Evolutionary conservation across 768 basidiomycete species (phyloP).

Genomic region (Lentinula sp.): DNA sequence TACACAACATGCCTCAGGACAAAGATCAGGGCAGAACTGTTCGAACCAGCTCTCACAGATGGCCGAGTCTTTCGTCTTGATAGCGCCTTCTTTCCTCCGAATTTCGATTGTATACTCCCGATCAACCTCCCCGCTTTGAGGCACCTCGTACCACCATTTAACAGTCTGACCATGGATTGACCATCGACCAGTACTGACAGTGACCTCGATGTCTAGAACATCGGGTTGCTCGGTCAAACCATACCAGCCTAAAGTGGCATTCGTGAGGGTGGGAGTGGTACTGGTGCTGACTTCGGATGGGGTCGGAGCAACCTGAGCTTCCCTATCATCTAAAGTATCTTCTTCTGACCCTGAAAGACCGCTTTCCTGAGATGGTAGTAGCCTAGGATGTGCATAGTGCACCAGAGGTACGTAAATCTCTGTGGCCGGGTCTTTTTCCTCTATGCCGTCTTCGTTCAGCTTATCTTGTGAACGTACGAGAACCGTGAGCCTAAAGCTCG

Average conservation of each 20-base stretch:
- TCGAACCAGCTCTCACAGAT: conserved; percentile 11
- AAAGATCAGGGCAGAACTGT: conserved; percentile 13
- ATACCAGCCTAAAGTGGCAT: conserved; percentile 12
- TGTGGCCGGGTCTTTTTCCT: conserved; percentile 48
- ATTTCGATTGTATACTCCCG: conserved; percentile 33
- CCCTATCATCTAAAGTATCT: neutral
- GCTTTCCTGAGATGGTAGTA: conserved; percentile 15
- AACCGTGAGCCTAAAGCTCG: conserved; percentile 65
- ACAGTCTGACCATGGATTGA: conserved; percentile 41
- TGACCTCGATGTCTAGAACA: conserved; percentile 40
- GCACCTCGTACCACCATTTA: conserved; percentile 50
- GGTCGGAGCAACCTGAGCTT: neutral
- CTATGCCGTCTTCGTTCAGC: conserved; percentile 15
- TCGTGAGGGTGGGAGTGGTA: conserved; percentile 8
- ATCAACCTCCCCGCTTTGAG: conserved; percentile 21
- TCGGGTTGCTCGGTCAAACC: conserved; percentile 13
- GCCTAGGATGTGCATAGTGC: conserved; percentile 61
- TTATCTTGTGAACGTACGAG: conserved; percentile 56
- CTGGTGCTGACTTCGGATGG: neutral
- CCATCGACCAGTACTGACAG: conserved; percentile 36
- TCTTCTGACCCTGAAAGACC: neutral
- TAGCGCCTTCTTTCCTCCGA: conserved; percentile 22
- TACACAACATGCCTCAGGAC: neutral
- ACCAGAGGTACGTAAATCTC: conserved; percentile 90
- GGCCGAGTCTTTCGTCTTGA: conserved; percentile 13